Evolutionary conservation across 2,329 filamentous ascomycete genomes (phyloP), one percentile per base, ranked within the genome.

Genomic region (Sporothrix globosa): DNA sequence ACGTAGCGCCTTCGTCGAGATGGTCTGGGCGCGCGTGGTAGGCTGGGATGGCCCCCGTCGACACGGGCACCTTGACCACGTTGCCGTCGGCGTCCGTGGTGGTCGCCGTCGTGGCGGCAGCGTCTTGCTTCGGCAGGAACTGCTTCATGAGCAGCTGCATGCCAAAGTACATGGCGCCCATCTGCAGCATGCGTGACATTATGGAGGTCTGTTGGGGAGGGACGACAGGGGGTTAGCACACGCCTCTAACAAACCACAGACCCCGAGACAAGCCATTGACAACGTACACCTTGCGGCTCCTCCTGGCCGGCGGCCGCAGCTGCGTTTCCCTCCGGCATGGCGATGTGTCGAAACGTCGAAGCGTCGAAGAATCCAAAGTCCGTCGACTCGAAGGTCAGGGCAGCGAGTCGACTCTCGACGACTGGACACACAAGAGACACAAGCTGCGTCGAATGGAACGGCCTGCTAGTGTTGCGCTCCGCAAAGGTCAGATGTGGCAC

Each of bases 11-110:
- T 72, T 88, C 84, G 80, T 89, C 79, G 77, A 89, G 82, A 71
- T 80, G 78, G 72, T 83, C 80, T n/a, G 91, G 90, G 67, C 91
- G 87, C 72, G 90, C 83, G 69, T 84, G 82, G 77, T 89, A 93
- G 21, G 88, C 81, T 39, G 90, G 89, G 69, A 92, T 88, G 24
- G 82, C 82, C 67, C 81, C 85, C 41, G 82, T 83, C 75, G 86
- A 87, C 68, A 82, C 81, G 58, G 86, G 82, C 27, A 88, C 84
- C 72, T 82, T 82, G 73, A 89, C 81, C 19, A 82, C 75, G 61
- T 86, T 82, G 71, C 87, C 88, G 24, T 81, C 79, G 69, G 86
- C 82, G 71, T 86, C 82, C 75, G 82, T 83, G 24, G 83, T 81
- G 44, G 83, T 80, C 68, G 84, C 82, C 52, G 82, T 80, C 70